phyloP scores from a whole-genome alignment of 352 stramenopile species.

The Phytophthora fragariae region DNA sequence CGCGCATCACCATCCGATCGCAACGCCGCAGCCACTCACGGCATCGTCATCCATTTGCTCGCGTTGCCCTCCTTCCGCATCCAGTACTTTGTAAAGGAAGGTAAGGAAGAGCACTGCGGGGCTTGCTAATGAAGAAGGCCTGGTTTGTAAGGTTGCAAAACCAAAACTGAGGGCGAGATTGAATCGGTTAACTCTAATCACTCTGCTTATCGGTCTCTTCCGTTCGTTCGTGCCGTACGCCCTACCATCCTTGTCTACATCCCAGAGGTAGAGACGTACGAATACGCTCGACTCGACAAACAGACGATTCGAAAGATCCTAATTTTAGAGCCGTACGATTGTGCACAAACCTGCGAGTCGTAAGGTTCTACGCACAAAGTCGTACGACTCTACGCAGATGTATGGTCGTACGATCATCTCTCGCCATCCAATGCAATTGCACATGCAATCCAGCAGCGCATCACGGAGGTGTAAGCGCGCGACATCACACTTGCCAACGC shows the following conservation, averaged over 20 bases:
- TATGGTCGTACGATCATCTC: background rate
- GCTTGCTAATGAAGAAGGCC: background rate
- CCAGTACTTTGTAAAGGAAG: background rate
- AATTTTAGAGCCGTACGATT: background rate
- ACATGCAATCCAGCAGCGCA: too few relatives aligned
- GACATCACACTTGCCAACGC: too few relatives aligned
- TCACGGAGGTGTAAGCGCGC: too few relatives aligned
- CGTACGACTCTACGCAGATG: background rate
- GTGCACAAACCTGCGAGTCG: background rate
- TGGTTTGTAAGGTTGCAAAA: background rate
- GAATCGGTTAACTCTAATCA: background rate
- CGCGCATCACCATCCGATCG: too few relatives aligned
- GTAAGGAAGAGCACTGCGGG: background rate
- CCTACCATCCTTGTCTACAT: conserved; percentile 4
- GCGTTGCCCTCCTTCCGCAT: too few relatives aligned
- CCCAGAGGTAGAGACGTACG: background rate
- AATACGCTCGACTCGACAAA: background rate
- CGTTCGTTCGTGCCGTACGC: background rate
- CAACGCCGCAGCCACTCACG: too few relatives aligned
- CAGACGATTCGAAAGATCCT: background rate
- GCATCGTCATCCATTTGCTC: too few relatives aligned
- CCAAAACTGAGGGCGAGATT: background rate
- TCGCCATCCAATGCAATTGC: background rate
- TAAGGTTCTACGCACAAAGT: background rate
- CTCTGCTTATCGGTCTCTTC: background rate